Conservation (phyloP, 2,329 filamentous ascomycete species). For the Talaromyces sp. region DNA sequence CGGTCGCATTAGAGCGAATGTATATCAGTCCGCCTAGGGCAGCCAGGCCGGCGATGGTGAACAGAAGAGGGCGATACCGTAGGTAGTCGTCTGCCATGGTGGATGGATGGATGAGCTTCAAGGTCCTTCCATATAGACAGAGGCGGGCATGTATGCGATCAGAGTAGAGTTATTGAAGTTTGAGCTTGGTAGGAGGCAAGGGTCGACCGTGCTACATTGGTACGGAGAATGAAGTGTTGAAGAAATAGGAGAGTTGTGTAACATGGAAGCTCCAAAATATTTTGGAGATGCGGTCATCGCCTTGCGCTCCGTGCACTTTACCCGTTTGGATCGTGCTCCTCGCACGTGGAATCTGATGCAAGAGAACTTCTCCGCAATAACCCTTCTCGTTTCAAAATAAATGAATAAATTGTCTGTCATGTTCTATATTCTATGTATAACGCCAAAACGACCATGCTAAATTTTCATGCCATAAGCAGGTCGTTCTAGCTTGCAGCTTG, state of each 20-base stretch:
- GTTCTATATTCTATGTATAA: background rate
- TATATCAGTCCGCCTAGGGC: conserved; percentile 40
- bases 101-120: background rate
- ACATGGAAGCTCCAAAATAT: background rate
- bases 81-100: conserved; percentile 15
- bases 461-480: background rate
- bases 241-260: background rate
- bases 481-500: background rate
- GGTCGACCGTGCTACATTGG: background rate
- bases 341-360: background rate
- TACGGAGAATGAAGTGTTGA: background rate
- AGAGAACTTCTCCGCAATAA: background rate
- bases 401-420: background rate
- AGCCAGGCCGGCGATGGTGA: conserved; percentile 38
- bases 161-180: background rate
- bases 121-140: background rate
- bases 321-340: background rate
- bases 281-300: background rate
- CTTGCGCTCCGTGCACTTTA: background rate
- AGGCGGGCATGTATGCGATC: background rate
- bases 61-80: conserved; percentile 38
- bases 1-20: conserved; percentile 30
- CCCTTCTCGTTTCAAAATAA: background rate
- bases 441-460: background rate
- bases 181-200: background rate